A percentile compares a stretch with the other conserved stretches of the same genome.
Conservation (phyloP, 306 rosid genomes). For the Gleditsia sinensis region DNA sequence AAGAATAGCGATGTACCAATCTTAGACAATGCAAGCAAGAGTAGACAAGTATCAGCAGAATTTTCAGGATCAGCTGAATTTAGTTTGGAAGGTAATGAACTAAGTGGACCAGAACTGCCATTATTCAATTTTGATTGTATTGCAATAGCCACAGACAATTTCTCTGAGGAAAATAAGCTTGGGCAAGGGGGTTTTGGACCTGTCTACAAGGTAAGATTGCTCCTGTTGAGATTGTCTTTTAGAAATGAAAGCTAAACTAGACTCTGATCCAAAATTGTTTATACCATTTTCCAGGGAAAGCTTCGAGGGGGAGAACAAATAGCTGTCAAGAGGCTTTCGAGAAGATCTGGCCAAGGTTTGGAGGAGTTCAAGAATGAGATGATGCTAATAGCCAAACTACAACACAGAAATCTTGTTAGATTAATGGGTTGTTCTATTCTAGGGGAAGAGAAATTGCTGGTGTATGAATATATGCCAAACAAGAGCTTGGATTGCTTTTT, state of each 20-base stretch:
- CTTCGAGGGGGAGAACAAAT: constrained; percentile 55
- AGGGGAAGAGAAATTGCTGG: constrained; percentile 74
- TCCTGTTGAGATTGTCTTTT: background rate
- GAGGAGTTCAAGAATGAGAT: constrained; percentile 82
- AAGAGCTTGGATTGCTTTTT: constrained; percentile 75
- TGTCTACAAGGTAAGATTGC: constrained; percentile 56
- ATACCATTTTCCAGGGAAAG: constrained; percentile 46
- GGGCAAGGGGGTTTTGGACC: constrained; percentile 82
- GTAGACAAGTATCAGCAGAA: constrained; percentile 55
- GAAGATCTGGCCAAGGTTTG: constrained; percentile 66
- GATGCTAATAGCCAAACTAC: constrained; percentile 62
- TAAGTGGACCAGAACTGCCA: constrained; percentile 58
- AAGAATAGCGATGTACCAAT: constrained; percentile 29
- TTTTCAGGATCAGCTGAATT: constrained; percentile 59
- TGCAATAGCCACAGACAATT: constrained; percentile 58
- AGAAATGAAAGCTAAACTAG: background rate
- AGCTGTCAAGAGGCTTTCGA: constrained; percentile 72
- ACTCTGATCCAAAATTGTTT: background rate
- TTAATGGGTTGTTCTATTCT: constrained; percentile 67
- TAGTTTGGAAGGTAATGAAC: constrained; percentile 43
- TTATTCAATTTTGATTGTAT: constrained; percentile 53
- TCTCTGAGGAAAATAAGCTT: constrained; percentile 65
- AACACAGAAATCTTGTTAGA: constrained; percentile 78
- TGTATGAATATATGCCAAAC: constrained; percentile 74
- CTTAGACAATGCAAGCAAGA: constrained; percentile 30